A percentile compares a stretch with the other conserved stretches of the same genome.
Conservation (phyloP, 495 filamentous ascomycete species). For the Neurospora sp. region DNA sequence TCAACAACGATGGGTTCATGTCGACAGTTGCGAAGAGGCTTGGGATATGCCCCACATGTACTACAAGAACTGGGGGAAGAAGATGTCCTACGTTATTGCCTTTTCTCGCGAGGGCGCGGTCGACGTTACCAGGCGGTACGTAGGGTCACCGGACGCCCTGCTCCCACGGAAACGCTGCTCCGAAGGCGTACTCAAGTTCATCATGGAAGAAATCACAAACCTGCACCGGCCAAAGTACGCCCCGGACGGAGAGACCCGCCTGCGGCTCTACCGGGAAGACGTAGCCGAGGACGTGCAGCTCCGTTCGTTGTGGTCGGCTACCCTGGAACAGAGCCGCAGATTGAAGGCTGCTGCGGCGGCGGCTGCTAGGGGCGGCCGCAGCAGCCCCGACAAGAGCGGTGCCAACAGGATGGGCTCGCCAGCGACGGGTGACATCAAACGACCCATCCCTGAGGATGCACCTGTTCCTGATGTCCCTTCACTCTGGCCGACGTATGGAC, state of each 20-base stretch:
- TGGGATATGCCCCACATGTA: constrained; percentile 95
- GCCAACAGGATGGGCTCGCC: background rate
- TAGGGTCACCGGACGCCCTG: constrained; percentile 21
- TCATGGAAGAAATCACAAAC: constrained; percentile 79
- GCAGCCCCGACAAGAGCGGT: background rate
- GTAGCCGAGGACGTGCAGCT: constrained; percentile 78
- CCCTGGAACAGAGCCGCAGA: background rate
- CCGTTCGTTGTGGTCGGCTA: constrained; percentile 20
- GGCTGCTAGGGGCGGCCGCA: background rate
- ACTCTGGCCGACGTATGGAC: background rate
- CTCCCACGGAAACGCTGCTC: constrained; percentile 58
- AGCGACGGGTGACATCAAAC: background rate
- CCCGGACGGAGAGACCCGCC: constrained; percentile 67
- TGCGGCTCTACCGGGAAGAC: constrained; percentile 81
- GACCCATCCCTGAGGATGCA: background rate
- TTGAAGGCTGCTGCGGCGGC: background rate
- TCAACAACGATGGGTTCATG: constrained; percentile 90
- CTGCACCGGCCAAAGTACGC: constrained; percentile 57
- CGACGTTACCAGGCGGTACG: constrained; percentile 92
- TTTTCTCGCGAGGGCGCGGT: constrained; percentile 93
- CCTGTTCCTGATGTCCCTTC: background rate
- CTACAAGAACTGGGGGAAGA: constrained; percentile 87
- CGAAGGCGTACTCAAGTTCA: constrained; percentile 81
- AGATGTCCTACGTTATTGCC: constrained; percentile 92
- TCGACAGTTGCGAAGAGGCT: constrained; percentile 86